Conservation (phyloP, 257 asterid species). For the Nicotiana benthamiana region DNA sequence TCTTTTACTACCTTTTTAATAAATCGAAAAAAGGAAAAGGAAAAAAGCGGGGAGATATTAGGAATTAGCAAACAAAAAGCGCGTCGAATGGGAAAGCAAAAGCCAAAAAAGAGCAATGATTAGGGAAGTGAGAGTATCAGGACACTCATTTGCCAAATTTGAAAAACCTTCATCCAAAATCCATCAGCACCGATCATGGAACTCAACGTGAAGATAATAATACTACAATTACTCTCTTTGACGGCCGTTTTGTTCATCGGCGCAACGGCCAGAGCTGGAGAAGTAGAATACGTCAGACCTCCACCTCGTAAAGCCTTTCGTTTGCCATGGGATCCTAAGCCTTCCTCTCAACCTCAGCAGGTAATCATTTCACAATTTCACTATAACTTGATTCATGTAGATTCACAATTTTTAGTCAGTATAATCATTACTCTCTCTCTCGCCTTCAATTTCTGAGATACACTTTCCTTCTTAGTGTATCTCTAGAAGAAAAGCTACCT, state of each 20-base stretch:
- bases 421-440: not conserved
- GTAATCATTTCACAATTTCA: conserved; percentile 13
- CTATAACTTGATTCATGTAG: not conserved
- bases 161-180: not conserved
- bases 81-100: not conserved
- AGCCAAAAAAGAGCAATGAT: not conserved
- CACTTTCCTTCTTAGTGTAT: too few species aligned
- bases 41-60: not conserved
- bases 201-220: conserved; percentile 4
- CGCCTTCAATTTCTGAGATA: too few species aligned
- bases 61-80: not conserved
- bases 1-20: too few species aligned
- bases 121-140: not conserved
- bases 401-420: not conserved
- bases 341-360: conserved; percentile 62
- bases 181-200: not conserved
- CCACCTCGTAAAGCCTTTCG: conserved; percentile 52
- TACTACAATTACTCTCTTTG: not conserved
- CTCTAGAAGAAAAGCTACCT: too few species aligned
- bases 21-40: not conserved
- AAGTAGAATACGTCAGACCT: conserved; percentile 54
- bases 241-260: conserved; percentile 4
- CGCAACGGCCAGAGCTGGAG: conserved; percentile 11
- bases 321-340: conserved; percentile 37
- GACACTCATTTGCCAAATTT: not conserved